Evolutionary conservation across 176 grass and related monocot genomes (phyloP), one percentile per base, ranked within the genome.

Genomic region (Avena eriantha): DNA sequence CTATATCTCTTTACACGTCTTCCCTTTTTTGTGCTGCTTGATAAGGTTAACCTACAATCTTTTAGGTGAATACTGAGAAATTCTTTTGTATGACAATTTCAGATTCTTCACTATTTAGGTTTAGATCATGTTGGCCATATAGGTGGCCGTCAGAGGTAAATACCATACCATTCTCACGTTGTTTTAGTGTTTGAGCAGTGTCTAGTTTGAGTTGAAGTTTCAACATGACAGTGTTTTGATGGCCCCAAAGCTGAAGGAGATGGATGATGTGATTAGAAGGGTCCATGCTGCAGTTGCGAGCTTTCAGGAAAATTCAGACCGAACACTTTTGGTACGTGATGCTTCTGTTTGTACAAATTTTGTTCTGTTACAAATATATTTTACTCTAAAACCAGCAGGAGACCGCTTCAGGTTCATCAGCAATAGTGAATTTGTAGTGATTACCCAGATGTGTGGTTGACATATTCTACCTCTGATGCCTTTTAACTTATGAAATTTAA

Each of bases 71-170:
- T 80, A 80, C 36, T 81, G 39, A 68, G 19, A 50, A 65, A 80
- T 60, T 93, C 14, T 1, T 79, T 50, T 76, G 24, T 48, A 35
- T 85, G 21, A 60, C 87, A 69, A 76, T 91, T 92, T 26, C 86
- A 98, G 93, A 88, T 96, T 90, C 92, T 98, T 77, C 96, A 96
- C 76, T 98, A 98, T 89, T 86, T 98, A 83, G 90, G 92, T 65
- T 94, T 98, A 77, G 96, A 98, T 89, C 96, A 98, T 88, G 90
- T 90, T 89, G 96, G 93, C 10, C 96, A 98, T 91, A 93, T 90
- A 72, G 90, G 96, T 33, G 93, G 96, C 14, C 96, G 90, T 45
- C 70, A 72, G 54, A 96, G 96, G 96, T 96, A 88, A 82, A 85
- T 43, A 36, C 70, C 57, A 71, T 47, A 84, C 21, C 55, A 56